Percentiles rank a stretch among this genome's conserved stretches.
These are phyloP conservation scores for Boechera retrofracta DNA, from an alignment of 345 rosid genomes.

Conservation along the genomic window DNA sequence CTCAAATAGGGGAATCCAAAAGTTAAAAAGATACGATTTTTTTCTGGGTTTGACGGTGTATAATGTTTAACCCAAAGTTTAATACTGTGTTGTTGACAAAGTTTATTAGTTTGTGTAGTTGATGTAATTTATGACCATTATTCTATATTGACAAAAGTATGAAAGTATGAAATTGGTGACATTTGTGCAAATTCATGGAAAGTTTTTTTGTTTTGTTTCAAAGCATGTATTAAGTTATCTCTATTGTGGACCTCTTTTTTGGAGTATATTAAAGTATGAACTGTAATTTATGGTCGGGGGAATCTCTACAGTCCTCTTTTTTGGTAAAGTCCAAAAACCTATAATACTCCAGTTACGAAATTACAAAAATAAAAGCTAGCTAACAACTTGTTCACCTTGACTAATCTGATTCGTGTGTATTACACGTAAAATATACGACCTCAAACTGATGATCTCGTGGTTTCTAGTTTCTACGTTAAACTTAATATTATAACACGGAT, in stretches of 20 bases:
- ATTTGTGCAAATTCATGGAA: no score
- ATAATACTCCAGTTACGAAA: neutral
- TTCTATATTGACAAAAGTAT: no score
- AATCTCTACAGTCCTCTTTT: neutral
- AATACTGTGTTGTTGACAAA: neutral
- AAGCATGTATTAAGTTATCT: neutral
- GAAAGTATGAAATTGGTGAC: no score
- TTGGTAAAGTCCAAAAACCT: neutral
- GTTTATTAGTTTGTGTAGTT: neutral
- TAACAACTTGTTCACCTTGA: neutral
- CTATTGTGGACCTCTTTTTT: neutral
- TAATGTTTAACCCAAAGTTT: neutral
- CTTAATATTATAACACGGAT: neutral
- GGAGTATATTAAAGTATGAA: neutral
- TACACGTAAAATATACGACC: neutral
- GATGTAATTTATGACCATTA: no score
- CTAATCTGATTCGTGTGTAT: neutral
- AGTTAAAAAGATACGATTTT: neutral
- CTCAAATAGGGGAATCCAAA: neutral
- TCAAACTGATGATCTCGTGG: neutral
- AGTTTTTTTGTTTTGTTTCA: neutral
- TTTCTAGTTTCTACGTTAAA: neutral
- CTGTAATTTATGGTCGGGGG: neutral
- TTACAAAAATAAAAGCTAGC: neutral
- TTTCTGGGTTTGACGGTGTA: neutral